Percentiles rank a stretch among this genome's conserved stretches.
phyloP scores from a whole-genome alignment of 768 basidiomycete species.

The Leccinum ochraceum region DNA sequence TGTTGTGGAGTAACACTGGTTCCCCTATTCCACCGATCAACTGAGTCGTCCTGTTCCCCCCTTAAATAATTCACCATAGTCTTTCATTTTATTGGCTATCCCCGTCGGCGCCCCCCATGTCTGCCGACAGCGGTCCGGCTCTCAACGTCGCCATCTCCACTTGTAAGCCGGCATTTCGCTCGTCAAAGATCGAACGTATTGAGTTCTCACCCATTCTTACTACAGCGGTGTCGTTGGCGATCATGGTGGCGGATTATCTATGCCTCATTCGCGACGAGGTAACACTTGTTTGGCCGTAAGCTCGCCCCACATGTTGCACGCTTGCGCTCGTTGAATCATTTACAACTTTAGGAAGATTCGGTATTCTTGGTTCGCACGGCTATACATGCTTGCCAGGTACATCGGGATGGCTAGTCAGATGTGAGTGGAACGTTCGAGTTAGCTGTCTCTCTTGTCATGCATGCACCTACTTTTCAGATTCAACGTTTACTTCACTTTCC shows the following conservation, averaged over 20 bases:
- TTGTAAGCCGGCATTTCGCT: conserved; percentile 4
- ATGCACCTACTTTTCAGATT: too few relatives aligned
- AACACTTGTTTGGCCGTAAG: conserved; percentile 26
- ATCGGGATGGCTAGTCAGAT: conserved; percentile 17
- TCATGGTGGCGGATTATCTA: conserved; percentile 21
- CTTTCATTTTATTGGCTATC: conserved; percentile 5
- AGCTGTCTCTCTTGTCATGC: too few relatives aligned
- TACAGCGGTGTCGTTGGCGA: conserved; percentile 6
- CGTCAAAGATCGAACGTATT: background rate
- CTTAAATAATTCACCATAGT: background rate
- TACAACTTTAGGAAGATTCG: conserved; percentile 8
- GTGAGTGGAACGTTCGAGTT: conserved; percentile 10
- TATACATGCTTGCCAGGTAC: conserved; percentile 19
- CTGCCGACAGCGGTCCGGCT: conserved; percentile 3
- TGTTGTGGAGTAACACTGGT: background rate
- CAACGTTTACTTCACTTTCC: conserved; percentile 7
- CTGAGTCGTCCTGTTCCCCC: background rate
- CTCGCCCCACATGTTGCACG: background rate
- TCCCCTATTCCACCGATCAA: background rate
- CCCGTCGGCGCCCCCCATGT: background rate
- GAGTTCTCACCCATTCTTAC: background rate
- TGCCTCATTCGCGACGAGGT: conserved; percentile 18
- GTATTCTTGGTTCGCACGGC: conserved; percentile 6
- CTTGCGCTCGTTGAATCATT: background rate
- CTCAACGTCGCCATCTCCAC: conserved; percentile 13